These are phyloP conservation scores for Diutina ranongensis DNA, from an alignment of 1,139 yeast genomes.

Conservation along the genomic window DNA sequence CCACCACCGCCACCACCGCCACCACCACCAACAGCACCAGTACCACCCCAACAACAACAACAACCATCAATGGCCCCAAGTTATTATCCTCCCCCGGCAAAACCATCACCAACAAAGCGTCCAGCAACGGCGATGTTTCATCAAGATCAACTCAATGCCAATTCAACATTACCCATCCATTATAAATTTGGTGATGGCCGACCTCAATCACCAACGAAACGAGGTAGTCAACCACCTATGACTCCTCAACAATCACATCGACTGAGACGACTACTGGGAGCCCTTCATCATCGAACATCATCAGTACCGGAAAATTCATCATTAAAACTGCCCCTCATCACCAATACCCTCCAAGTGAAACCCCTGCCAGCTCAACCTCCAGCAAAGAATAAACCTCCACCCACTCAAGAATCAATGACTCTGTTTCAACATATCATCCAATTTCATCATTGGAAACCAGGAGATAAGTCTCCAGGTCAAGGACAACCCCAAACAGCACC, in stretches of 20 bases:
- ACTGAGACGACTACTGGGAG: not conserved
- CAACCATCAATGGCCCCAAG: not conserved
- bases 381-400: constrained; percentile 25
- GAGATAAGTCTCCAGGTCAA: not conserved
- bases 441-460: constrained; percentile 44
- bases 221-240: not conserved
- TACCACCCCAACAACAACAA: not conserved
- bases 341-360: constrained; percentile 22
- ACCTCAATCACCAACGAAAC: not conserved
- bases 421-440: constrained; percentile 42
- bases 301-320: not conserved
- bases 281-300: not conserved
- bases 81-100: not conserved
- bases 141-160: constrained; percentile 3
- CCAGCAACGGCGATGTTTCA: not conserved
- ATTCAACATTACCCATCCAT: constrained; percentile 1
- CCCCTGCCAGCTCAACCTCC: constrained; percentile 37
- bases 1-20: constrained; percentile 1
- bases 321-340: not conserved
- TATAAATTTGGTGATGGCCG: not conserved
- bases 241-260: constrained; percentile 2
- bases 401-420: constrained; percentile 39
- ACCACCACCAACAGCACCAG: not conserved
- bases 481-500: not conserved
- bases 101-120: not conserved